These are phyloP conservation scores for Mollisiaceae sp. DNA, from an alignment of 2,329 filamentous ascomycete species.

Conservation along the genomic window DNA sequence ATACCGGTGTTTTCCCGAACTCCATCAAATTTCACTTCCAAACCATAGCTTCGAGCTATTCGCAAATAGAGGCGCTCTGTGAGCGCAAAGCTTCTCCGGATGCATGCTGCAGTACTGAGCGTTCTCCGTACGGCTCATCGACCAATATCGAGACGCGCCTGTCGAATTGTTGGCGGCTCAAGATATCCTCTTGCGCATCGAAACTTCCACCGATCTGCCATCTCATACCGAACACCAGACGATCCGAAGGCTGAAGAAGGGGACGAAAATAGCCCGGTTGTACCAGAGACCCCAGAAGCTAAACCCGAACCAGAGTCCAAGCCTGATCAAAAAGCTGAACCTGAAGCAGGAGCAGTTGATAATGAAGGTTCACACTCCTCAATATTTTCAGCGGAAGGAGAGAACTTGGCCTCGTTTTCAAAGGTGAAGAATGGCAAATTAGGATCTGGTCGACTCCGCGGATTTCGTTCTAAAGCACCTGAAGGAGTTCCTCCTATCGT, in stretches of 20 bases:
- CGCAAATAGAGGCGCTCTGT: slow-evolving; percentile 30
- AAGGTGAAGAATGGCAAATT: slow-evolving; percentile 30
- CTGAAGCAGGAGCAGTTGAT: slow-evolving; percentile 16
- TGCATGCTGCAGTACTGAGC: slow-evolving; percentile 41
- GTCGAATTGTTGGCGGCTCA: slow-evolving; percentile 40
- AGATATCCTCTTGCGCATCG: slow-evolving; percentile 37
- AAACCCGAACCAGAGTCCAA: slow-evolving; percentile 18
- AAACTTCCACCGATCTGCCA: slow-evolving; percentile 40
- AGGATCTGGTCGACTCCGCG: slow-evolving; percentile 30
- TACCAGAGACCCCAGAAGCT: neutral
- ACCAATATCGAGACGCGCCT: slow-evolving; percentile 37
- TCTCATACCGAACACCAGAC: slow-evolving; percentile 35
- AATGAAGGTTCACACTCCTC: slow-evolving; percentile 17
- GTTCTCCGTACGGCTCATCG: slow-evolving; percentile 38
- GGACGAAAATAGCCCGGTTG: slow-evolving; percentile 11
- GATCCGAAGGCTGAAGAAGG: slow-evolving; percentile 24
- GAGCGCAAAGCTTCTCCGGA: slow-evolving; percentile 39
- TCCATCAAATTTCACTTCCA: neutral
- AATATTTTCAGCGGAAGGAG: slow-evolving; percentile 15
- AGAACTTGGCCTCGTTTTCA: slow-evolving; percentile 12
- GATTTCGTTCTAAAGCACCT: slow-evolving; percentile 31
- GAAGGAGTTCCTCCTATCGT: slow-evolving; percentile 54
- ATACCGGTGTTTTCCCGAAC: neutral
- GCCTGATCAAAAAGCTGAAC: slow-evolving; percentile 25
- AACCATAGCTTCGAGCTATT: neutral